Base-by-base conservation (phyloP, 495 filamentous ascomycete species). In the Penicillium herquei region DNA sequence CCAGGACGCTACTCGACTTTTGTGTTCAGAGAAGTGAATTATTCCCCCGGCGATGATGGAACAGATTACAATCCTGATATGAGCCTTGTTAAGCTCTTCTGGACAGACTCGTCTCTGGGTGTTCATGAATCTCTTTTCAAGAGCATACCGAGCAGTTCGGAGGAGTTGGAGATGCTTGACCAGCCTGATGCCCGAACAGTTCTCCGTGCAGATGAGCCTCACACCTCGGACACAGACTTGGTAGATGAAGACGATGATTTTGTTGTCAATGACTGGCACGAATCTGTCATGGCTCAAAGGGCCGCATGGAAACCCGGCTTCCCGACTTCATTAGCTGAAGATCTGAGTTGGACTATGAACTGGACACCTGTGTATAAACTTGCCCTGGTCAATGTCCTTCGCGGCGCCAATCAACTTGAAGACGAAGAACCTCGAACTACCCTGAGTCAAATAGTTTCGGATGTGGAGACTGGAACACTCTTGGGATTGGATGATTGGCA, bases 201-300 rank as follows among this genome's bases (percentile, higher is more conserved):
- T n/a, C 42, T 75, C 9, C 64, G 58, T 10, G 11, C 57, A n/a
- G 71, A 52, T 33, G 61, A 52, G 55, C 60, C 21, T 26, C 21
- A 63, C 17, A 32, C 50, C 14, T 50, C 37, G 44, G 21, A n/a
- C 31, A 56, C 2, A 37, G 26, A 5, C 16, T 26, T 1, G 21
- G 21, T 26, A 26, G 21, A 13, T 31, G 59, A 52, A 14, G 40
- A 51, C 16, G 57, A 68, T 37, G 47, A 72, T 30, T 77, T 75
- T 33, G 56, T 77, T 13, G 69, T 74, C 21, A 65, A 74, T 52
- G 74, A 75, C 45, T 67, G 65, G 70, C 69, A 73, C 41, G 71
- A 73, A 46, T 67, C 67, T 34, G 56, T 55, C 16, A 46, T 33
- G 18, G 35, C 40, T 37, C 53, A 44, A 17, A n/a, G 21, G 3